These are phyloP conservation scores for Leishmania gerbilli DNA, from an alignment of 208 protist genomes.

Conservation along the genomic window DNA sequence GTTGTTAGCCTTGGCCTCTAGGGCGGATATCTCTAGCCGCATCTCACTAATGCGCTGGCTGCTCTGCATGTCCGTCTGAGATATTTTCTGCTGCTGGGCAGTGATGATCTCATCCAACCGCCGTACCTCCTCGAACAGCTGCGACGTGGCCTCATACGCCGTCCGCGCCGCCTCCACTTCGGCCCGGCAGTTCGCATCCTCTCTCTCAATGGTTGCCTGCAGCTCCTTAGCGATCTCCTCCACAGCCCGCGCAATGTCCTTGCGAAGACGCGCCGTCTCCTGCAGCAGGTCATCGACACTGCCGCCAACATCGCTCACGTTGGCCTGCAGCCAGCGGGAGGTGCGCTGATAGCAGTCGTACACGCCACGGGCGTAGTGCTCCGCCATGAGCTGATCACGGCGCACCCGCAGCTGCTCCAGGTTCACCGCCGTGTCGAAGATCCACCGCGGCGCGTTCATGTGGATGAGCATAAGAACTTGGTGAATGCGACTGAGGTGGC, in stretches of 20 bases:
- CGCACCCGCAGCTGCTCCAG: slow-evolving; percentile 62
- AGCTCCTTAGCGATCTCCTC: slow-evolving; percentile 37
- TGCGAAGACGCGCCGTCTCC: slow-evolving; percentile 72
- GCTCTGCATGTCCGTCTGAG: slow-evolving; percentile 59
- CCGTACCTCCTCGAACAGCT: slow-evolving; percentile 54
- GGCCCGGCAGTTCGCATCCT: slow-evolving; percentile 26
- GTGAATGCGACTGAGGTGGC: slow-evolving; percentile 65
- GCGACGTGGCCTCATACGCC: slow-evolving; percentile 43
- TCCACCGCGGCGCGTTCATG: slow-evolving; percentile 77
- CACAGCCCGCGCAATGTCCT: slow-evolving; percentile 54
- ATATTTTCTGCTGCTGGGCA: slow-evolving; percentile 46
- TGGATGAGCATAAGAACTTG: slow-evolving; percentile 85
- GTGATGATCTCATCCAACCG: slow-evolving; percentile 64
- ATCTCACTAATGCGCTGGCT: slow-evolving; percentile 74
- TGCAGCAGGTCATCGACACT: slow-evolving; percentile 49
- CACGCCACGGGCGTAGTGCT: slow-evolving; percentile 70
- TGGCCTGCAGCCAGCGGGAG: slow-evolving; percentile 54
- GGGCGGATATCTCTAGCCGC: slow-evolving; percentile 65
- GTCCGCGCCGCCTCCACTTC: slow-evolving; percentile 51
- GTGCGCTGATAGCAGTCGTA: slow-evolving; percentile 72
- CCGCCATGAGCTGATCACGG: slow-evolving; percentile 48
- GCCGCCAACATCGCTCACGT: slow-evolving; percentile 56
- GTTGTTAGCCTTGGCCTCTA: slow-evolving; percentile 57
- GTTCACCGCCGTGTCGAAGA: slow-evolving; percentile 70
- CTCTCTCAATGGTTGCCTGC: slow-evolving; percentile 44